These are phyloP conservation scores for Secale cereale DNA, from an alignment of 176 grass and related monocot species.

Conservation along the genomic window DNA sequence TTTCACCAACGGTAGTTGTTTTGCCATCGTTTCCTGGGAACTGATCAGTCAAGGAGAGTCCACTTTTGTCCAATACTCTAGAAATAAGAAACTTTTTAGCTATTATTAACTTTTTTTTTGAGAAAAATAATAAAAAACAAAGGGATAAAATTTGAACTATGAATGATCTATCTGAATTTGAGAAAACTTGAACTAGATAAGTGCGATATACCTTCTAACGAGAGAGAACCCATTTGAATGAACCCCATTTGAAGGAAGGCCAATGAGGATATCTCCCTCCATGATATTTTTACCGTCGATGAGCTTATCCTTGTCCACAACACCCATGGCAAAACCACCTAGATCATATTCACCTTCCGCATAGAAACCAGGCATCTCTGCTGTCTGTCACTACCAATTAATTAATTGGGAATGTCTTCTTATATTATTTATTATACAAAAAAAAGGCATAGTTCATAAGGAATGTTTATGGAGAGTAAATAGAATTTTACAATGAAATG, in stretches of 20 bases:
- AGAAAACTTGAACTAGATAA: neutral
- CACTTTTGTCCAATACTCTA: slow-evolving; percentile 76
- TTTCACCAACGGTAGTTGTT: slow-evolving; percentile 64
- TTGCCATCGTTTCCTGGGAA: slow-evolving; percentile 58
- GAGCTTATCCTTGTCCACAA: slow-evolving; percentile 70
- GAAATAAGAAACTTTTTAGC: neutral
- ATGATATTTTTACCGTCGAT: slow-evolving; percentile 86
- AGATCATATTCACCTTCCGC: slow-evolving; percentile 81
- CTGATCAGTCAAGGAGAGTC: slow-evolving; percentile 62
- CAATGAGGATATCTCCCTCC: slow-evolving; percentile 83
- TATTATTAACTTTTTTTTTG: slow-evolving; percentile 1
- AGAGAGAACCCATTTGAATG: slow-evolving; percentile 98
- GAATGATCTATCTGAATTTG: neutral
- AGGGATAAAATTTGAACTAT: neutral
- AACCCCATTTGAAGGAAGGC: slow-evolving; percentile 93
- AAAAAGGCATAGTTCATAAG: neutral
- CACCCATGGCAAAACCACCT: slow-evolving; percentile 81
- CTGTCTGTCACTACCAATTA: slow-evolving; percentile 53
- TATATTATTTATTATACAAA: neutral
- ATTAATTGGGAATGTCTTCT: neutral
- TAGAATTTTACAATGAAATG: neutral
- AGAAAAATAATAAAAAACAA: neutral
- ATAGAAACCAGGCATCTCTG: slow-evolving; percentile 98
- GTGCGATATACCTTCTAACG: slow-evolving; percentile 67
- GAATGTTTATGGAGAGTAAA: neutral